A percentile compares a stretch with the other conserved stretches of the same genome.
These are phyloP conservation scores for Fusarium chaquense DNA, from an alignment of 2,329 filamentous ascomycete genomes.

Conservation along the genomic window DNA sequence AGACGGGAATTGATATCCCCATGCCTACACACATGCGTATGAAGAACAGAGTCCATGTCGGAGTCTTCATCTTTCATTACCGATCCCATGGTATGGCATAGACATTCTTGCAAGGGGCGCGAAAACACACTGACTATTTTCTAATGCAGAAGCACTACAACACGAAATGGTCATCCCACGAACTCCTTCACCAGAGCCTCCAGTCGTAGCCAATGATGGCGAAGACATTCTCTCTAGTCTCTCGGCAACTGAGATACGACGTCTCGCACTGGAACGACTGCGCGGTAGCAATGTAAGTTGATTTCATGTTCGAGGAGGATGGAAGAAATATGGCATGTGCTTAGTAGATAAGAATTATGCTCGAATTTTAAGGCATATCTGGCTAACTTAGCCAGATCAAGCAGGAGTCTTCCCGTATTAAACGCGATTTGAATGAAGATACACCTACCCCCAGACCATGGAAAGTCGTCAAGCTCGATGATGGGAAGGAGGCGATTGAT, in stretches of 20 bases:
- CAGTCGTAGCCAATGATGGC: too few species aligned
- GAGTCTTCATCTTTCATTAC: constrained; percentile 37
- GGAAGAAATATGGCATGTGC: not conserved
- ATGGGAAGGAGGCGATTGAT: constrained; percentile 33
- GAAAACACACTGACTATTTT: not conserved
- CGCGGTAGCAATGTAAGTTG: constrained; percentile 25
- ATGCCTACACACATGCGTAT: fast-evolving
- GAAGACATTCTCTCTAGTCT: constrained; percentile 8
- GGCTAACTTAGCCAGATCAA: constrained; percentile 11
- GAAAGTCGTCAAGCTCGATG: constrained; percentile 28
- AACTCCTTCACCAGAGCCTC: constrained; percentile 8
- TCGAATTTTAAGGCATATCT: not conserved
- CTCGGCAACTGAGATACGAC: constrained; percentile 33
- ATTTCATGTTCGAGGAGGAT: too few species aligned
- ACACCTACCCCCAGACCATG: not conserved
- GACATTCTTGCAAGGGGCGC: fast-evolving
- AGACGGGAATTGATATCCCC: not conserved
- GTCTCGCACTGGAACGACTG: constrained; percentile 38
- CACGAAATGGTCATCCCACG: constrained; percentile 42
- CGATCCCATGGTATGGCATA: constrained; percentile 37
- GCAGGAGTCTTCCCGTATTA: constrained; percentile 3
- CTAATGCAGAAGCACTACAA: constrained; percentile 37
- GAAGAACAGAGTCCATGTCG: not conserved
- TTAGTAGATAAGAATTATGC: not conserved
- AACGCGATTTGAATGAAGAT: constrained; percentile 14